Percentiles rank a stretch among this genome's conserved stretches.
These are phyloP conservation scores for Solanum lignicaule DNA, from an alignment of 257 asterid genomes.

Conservation along the genomic window DNA sequence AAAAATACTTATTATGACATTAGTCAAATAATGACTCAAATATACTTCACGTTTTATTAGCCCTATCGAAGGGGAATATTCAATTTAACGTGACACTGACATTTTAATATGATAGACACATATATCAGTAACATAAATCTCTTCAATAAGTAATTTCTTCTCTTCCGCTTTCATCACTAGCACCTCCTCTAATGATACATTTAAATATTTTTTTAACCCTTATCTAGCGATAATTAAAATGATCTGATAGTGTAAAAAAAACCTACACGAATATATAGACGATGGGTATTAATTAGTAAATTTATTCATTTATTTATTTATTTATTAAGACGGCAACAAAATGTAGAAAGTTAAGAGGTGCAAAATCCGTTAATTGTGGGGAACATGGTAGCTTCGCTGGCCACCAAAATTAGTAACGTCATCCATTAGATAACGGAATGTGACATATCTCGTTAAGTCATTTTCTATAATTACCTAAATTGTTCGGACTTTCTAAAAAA, in stretches of 20 bases:
- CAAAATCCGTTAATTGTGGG: neutral
- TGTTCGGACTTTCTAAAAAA: neutral
- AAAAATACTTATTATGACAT: neutral
- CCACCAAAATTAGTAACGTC: neutral
- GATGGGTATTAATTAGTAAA: neutral
- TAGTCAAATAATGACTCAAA: neutral
- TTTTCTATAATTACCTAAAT: neutral
- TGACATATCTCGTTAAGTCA: neutral
- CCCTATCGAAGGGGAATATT: neutral
- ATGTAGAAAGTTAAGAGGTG: neutral
- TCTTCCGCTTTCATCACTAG: neutral
- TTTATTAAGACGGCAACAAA: neutral
- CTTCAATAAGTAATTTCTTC: neutral
- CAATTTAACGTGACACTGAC: neutral
- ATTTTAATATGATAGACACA: neutral
- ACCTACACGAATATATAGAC: neutral
- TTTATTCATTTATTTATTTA: neutral
- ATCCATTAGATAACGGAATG: neutral
- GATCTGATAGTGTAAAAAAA: neutral
- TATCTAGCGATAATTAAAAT: neutral
- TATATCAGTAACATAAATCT: neutral
- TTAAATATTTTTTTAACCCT: neutral
- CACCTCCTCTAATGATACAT: rapidly evolving
- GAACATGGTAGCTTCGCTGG: neutral
- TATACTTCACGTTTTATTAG: neutral